These are phyloP conservation scores for Bauhinia variegata DNA, from an alignment of 306 rosid genomes.

Conservation along the genomic window DNA sequence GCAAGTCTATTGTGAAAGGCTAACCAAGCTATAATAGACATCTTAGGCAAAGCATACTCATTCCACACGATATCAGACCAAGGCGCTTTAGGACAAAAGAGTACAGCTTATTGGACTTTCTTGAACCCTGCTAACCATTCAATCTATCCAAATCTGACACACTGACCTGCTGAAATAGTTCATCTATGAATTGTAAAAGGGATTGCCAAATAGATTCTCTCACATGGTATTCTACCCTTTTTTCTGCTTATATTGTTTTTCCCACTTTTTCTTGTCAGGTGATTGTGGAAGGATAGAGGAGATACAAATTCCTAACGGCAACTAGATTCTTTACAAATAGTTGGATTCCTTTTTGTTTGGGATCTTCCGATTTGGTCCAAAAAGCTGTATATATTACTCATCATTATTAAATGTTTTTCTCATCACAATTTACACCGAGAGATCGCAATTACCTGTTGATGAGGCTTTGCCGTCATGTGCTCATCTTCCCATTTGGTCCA, in stretches of 20 bases:
- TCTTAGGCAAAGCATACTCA: too few species aligned
- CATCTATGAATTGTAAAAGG: too few species aligned
- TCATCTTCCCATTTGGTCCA: not conserved
- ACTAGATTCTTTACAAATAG: constrained; percentile 35
- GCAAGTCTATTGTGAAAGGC: too few species aligned
- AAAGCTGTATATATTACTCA: constrained; percentile 31
- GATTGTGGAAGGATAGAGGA: constrained; percentile 32
- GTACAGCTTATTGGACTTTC: too few species aligned
- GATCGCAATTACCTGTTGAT: constrained; percentile 23
- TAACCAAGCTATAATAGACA: too few species aligned
- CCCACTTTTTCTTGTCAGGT: constrained; percentile 25
- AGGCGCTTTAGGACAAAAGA: too few species aligned
- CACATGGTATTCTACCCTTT: constrained; percentile 17
- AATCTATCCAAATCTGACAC: too few species aligned
- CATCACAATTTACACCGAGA: constrained; percentile 21
- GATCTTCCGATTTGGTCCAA: constrained; percentile 29
- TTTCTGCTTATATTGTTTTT: constrained; percentile 28
- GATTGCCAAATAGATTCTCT: too few species aligned
- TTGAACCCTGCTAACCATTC: too few species aligned
- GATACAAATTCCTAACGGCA: constrained; percentile 27
- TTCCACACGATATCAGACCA: too few species aligned
- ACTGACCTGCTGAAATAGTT: too few species aligned
- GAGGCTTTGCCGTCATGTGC: constrained; percentile 17
- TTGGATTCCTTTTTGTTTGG: constrained; percentile 22
- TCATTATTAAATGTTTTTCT: constrained; percentile 1